Evolutionary conservation across 164 flowering plant species (phyloP).

Genomic region (Vitis labrusca): DNA sequence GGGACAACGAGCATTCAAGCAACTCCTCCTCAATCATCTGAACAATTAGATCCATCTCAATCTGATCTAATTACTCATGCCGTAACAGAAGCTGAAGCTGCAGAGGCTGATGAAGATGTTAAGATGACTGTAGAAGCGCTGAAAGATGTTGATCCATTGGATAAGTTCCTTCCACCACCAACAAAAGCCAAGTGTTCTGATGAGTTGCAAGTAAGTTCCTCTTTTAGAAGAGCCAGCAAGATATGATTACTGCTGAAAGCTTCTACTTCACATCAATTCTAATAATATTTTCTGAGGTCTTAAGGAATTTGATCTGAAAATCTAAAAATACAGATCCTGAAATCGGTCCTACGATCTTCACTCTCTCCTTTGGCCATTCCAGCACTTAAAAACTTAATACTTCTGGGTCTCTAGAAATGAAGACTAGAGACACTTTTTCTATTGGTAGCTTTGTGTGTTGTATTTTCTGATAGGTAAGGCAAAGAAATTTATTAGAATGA

Average conservation of each 20-base stretch:
- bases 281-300: too few species aligned
- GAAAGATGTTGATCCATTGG: conserved; percentile 56
- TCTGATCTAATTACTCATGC: conserved; percentile 25
- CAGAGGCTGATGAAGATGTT: conserved; percentile 31
- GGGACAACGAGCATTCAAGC: conserved; percentile 39
- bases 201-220: conserved; percentile 72
- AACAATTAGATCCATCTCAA: conserved; percentile 35
- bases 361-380: too few species aligned
- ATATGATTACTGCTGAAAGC: neutral
- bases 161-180: conserved; percentile 76
- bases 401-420: too few species aligned
- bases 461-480: too few species aligned
- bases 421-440: too few species aligned
- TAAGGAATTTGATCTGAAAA: too few species aligned
- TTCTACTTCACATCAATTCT: neutral
- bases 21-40: conserved; percentile 41
- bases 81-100: conserved; percentile 33
- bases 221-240: neutral
- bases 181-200: conserved; percentile 67
- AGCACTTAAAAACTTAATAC: too few species aligned
- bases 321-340: too few species aligned
- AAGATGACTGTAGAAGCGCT: conserved; percentile 28
- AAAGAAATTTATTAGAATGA: too few species aligned
- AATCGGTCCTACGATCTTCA: too few species aligned
- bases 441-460: too few species aligned